Base-by-base conservation (phyloP, 2,329 filamentous ascomycete species). In the Neocatenulostroma microsporum region DNA sequence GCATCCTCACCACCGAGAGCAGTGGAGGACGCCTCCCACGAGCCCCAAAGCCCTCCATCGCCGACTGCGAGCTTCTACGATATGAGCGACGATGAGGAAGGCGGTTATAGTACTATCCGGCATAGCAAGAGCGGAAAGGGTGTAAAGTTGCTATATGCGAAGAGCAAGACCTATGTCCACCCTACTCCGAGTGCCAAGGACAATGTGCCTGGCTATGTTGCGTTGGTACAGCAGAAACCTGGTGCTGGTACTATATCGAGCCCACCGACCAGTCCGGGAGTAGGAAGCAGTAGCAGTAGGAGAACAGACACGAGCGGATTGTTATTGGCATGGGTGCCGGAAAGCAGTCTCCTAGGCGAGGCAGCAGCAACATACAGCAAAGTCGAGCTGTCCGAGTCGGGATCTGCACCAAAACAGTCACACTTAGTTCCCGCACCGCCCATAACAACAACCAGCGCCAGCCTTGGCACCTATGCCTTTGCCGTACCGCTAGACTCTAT, bases 81-180 rank as follows among this genome's bases (percentile, higher is more conserved):
- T 56, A 72, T 96, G 72, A 94, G 85, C 62, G 93, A 98, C 67
- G 87, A 94, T 56, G 88, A 94, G 46, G 91, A 96, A 63, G 84
- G 82, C 49, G 91, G 84, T 29, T 98, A 98, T 67, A 84, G 93
- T 60, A 96, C 87, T 13, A 86, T 98, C 54, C 82, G 85, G 4
- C 84, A 93, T 56, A 76, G 78, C 3, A 76, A 75, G 48, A 78
- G 78, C 2, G 82, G 84, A 1, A 77, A 77, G 47, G 91, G 89
- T 2, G 91, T 98, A 30, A 98, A 96, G 65, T 70, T 98, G 21
- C 70, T 98, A 11, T 95, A 83, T 55, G 89, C 87, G 14, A 98
- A 98, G 68, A 95, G 87, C 80, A 98, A 96, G 73, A 91, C 98
- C 59, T 98, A 96, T 58, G 81, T 98, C 28, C 91, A 98, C 61